phyloP scores from a whole-genome alignment of 1,139 yeast genomes.

The Nakaseomyces bracarensis region DNA sequence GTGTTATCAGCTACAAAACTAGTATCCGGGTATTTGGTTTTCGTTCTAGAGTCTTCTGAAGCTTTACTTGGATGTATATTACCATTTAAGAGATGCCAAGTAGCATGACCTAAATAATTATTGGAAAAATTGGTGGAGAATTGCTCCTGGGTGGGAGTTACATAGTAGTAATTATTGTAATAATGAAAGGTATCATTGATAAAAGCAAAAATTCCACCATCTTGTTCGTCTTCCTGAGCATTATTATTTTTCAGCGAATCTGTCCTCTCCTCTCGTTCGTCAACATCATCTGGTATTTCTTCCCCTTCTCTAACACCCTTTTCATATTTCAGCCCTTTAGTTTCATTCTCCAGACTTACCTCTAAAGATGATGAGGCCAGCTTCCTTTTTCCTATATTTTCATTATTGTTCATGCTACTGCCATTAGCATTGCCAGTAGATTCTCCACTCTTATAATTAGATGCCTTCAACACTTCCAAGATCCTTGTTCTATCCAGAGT shows the following conservation, averaged over 20 bases:
- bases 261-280: neutral
- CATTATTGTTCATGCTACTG: neutral
- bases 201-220: conserved; percentile 16
- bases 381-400: neutral
- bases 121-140: conserved; percentile 9
- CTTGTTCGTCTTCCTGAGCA: neutral
- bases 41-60: neutral
- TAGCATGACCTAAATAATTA: conserved; percentile 23
- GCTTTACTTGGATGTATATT: conserved; percentile 2
- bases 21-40: neutral
- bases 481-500: neutral
- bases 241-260: neutral
- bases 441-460: neutral
- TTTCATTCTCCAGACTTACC: neutral
- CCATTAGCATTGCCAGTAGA: neutral
- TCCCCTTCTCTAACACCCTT: neutral
- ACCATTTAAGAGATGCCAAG: conserved; percentile 21
- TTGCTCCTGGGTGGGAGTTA: conserved; percentile 4
- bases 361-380: neutral
- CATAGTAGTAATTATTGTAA: conserved; percentile 17
- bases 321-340: neutral
- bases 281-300: neutral
- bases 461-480: neutral
- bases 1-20: conserved; percentile 4
- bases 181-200: conserved; percentile 27